Evolutionary conservation across 768 basidiomycete species (phyloP), one percentile per base, ranked within the genome.

Genomic region (Austroboletus eburneus): DNA sequence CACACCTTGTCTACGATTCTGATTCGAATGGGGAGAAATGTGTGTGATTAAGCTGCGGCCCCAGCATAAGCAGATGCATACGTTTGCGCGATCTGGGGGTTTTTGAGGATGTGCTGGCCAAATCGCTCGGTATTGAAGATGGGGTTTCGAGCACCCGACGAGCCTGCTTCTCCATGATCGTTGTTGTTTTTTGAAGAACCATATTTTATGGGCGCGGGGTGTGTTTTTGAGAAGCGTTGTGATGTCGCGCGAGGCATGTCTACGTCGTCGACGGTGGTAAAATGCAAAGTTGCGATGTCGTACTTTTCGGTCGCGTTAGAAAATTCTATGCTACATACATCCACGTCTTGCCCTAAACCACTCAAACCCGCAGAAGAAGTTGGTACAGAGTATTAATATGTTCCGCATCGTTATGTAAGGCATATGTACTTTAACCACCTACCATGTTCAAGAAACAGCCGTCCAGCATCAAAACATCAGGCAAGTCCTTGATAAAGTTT

Each of bases 81-180:
- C 91, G 83, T 85, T 74, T 95, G 90, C 5, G 91, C 91, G 27
- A 91, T 87, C 48, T 83, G 78, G 5, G 91, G 86, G 66, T 92
- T 98, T 69, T 95, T 97, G 50, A 98, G 76, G 55, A 99, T 98
- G 71, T 99, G 95, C 66, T 98, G 95, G 18, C 96, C 95, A 57
- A 96, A 97, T 55, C 89, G 77, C 61, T 90, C 88, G 3, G 93
- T 96, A 61, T 96, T 94, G 75, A 92, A 93, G 49, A 93, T 85
- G 0, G 91, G 91, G 59, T 91, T 92, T n/a, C 81, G 79, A 44
- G 72, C 70, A 4, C 74, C 72, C 1, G 75, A 69, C 2, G 70
- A 66, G 6, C 66, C 64, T 12, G 63, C 54, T 36, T 63, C 63
- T 39, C 67, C 71, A 4, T n/a, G n/a, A n/a, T 70, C 60, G 35